These are phyloP conservation scores for Nyssa sinensis DNA, from an alignment of 148 eudicot species.

Conservation along the genomic window DNA sequence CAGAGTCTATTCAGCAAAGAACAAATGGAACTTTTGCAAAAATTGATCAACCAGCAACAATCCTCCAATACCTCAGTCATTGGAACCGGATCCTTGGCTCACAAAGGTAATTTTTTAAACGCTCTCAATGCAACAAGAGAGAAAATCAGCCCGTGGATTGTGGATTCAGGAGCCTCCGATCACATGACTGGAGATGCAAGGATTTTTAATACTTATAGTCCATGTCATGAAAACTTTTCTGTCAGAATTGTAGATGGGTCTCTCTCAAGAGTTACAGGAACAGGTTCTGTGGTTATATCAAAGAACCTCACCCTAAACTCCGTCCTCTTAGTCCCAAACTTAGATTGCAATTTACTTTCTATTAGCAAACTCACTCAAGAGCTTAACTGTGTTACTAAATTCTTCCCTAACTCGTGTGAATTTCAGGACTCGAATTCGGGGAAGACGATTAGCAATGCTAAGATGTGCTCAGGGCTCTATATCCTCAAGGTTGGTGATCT, in stretches of 20 bases:
- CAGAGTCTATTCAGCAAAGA: not conserved
- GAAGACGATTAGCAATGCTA: not conserved
- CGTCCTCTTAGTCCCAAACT: not conserved
- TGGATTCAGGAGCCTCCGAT: not conserved
- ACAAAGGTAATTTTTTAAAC: not conserved
- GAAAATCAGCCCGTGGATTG: too few species aligned
- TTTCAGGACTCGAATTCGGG: not conserved
- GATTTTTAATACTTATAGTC: not conserved
- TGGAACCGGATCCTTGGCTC: not conserved
- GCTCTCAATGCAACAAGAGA: not conserved
- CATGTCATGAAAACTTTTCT: not conserved
- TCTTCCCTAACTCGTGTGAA: not conserved
- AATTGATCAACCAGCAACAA: not conserved
- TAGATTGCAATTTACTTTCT: not conserved
- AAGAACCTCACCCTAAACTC: not conserved
- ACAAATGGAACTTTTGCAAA: not conserved
- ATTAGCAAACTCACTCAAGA: not conserved
- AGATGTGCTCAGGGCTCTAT: not conserved
- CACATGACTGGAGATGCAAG: not conserved
- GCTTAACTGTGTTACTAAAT: too few species aligned
- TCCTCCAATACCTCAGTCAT: not conserved
- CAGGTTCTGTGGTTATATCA: not conserved
- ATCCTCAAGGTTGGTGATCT: not conserved
- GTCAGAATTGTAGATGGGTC: not conserved
- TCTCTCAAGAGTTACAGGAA: not conserved